Percentiles rank a stretch among this genome's conserved stretches.
Evolutionary conservation across 1,284 basidiomycete species (phyloP).

Genomic region (Melampsora americana): DNA sequence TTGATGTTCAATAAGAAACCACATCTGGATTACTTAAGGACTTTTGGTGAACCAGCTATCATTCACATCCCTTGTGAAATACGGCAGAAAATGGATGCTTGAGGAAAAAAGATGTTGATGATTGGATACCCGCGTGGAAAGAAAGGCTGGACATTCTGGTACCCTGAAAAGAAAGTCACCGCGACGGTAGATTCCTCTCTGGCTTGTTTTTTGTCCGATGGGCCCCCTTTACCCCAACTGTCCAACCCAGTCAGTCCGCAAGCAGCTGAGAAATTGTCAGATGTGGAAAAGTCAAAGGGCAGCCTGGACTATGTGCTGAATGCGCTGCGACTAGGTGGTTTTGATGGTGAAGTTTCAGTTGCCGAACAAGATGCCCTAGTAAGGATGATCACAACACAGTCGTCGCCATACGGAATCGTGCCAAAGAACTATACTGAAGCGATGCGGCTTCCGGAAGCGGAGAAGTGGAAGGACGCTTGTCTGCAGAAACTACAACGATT

Average conservation of each 20-base stretch:
- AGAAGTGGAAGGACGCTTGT: background rate
- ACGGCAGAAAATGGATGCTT: background rate
- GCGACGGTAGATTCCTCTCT: no score
- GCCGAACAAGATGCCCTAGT: background rate
- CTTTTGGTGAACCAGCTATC: no score
- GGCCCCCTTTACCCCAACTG: no score
- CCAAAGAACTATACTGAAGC: background rate
- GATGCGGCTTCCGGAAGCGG: no score
- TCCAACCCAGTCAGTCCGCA: background rate
- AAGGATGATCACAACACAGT: background rate
- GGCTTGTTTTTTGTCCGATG: no score
- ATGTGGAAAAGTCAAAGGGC: background rate
- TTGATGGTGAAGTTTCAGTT: background rate
- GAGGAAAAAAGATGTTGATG: background rate
- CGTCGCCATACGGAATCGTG: background rate
- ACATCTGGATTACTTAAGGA: background rate
- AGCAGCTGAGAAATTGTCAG: no score
- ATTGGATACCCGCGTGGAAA: background rate
- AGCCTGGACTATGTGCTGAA: background rate
- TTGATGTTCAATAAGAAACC: background rate
- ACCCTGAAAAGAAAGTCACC: no score
- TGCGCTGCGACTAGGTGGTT: background rate
- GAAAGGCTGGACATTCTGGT: no score
- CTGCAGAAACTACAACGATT: background rate
- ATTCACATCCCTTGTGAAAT: no score